A percentile compares a stretch with the other conserved stretches of the same genome.
phyloP scores from a whole-genome alignment of 2,329 filamentous ascomycete species.

The Thelonectria blattea region DNA sequence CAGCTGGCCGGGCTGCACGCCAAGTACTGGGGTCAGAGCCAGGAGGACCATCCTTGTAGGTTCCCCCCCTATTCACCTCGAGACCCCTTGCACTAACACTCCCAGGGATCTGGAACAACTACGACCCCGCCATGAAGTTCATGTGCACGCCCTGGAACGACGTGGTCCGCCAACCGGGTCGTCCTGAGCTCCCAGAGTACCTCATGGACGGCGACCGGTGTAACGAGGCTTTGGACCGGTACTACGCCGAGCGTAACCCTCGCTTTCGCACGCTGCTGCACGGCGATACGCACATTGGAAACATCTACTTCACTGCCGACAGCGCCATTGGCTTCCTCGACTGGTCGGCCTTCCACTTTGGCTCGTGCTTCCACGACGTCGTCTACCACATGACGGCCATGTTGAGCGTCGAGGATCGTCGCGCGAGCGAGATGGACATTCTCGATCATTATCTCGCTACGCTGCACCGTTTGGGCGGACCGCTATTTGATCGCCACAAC shows the following conservation, averaged over 20 bases:
- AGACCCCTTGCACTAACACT: not conserved
- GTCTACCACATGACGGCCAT: constrained; percentile 49
- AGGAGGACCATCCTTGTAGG: constrained; percentile 40
- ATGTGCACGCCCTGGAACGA: constrained; percentile 40
- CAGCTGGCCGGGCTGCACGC: constrained; percentile 50
- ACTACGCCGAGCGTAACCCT: constrained; percentile 46
- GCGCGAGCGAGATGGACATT: constrained; percentile 45
- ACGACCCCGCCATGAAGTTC: constrained; percentile 45
- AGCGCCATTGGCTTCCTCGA: constrained; percentile 48
- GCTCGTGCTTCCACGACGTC: constrained; percentile 51
- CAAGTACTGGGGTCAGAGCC: constrained; percentile 41
- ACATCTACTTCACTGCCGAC: constrained; percentile 48
- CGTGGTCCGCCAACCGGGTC: constrained; percentile 38
- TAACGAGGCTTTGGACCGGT: constrained; percentile 45
- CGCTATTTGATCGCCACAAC: constrained; percentile 23
- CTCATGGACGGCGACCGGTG: constrained; percentile 45
- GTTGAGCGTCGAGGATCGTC: constrained; percentile 47
- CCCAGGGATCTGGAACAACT: constrained; percentile 43
- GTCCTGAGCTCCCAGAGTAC: constrained; percentile 45
- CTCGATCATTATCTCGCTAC: constrained; percentile 30
- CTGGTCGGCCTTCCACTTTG: constrained; percentile 50
- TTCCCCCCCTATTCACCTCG: not conserved
- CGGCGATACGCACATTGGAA: constrained; percentile 52
- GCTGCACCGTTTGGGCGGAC: constrained; percentile 2
- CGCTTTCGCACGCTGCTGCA: constrained; percentile 49